A percentile compares a stretch with the other conserved stretches of the same genome.
phyloP scores from a whole-genome alignment of 805 yeast genomes.

The Candida maris region DNA sequence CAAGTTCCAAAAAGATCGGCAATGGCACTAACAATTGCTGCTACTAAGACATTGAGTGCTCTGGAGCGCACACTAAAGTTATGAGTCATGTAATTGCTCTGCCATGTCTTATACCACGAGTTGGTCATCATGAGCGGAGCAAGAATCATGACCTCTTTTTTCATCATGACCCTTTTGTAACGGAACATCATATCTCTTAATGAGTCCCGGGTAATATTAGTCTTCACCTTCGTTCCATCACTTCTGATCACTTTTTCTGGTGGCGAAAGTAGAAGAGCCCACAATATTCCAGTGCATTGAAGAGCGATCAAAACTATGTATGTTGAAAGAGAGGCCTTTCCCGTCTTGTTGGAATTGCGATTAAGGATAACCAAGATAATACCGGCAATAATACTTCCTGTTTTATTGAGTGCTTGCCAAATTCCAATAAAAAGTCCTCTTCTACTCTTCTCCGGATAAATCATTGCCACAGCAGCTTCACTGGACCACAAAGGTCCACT shows the following conservation, averaged over 20 bases:
- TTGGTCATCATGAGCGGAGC: conserved; percentile 20
- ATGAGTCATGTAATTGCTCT: conserved; percentile 20
- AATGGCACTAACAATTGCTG: conserved; percentile 18
- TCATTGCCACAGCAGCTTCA: conserved; percentile 28
- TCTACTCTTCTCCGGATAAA: conserved; percentile 20
- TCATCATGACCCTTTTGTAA: conserved; percentile 9
- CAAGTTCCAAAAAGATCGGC: conserved; percentile 20
- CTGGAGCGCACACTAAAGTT: conserved; percentile 25
- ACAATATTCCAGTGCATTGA: conserved; percentile 25
- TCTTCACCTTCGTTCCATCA: conserved; percentile 22
- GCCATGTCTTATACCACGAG: conserved; percentile 26
- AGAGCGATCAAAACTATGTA: conserved; percentile 24
- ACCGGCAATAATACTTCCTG: conserved; percentile 28
- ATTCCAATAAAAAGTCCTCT: conserved; percentile 28
- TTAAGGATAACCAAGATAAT: conserved; percentile 21
- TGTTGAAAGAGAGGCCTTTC: conserved; percentile 24
- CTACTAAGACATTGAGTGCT: conserved; percentile 23
- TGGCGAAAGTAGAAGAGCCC: conserved; percentile 19
- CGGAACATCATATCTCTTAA: conserved; percentile 5
- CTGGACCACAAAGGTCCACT: conserved; percentile 27
- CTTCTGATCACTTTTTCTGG: conserved; percentile 28
- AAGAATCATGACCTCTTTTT: conserved; percentile 18
- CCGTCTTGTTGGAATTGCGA: conserved; percentile 9
- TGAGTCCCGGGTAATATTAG: conserved; percentile 10
- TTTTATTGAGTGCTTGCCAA: conserved; percentile 25